Evolutionary conservation across 768 basidiomycete genomes (phyloP).

Genomic region (Termitomyces sp.): DNA sequence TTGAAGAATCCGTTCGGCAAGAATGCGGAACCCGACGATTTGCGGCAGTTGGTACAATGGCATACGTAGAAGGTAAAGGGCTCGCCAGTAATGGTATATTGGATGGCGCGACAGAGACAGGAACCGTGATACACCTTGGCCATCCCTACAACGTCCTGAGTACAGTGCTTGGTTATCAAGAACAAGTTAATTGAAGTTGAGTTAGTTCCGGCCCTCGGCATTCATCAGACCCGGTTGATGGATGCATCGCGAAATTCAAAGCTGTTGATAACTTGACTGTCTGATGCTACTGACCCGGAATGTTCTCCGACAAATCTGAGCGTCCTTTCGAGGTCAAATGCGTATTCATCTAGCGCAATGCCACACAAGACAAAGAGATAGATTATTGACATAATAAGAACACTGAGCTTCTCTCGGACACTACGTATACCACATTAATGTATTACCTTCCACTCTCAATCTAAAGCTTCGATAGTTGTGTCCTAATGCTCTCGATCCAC

Average conservation of each 20-base stretch:
- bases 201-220: not conserved
- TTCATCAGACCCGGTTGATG: not conserved
- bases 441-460: no score
- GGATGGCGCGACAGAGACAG: slow-evolving; percentile 13
- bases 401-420: no score
- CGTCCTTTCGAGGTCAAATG: no score
- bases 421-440: no score
- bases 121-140: slow-evolving; percentile 10
- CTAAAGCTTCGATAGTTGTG: slow-evolving; percentile 4
- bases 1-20: slow-evolving; percentile 23
- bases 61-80: slow-evolving; percentile 19
- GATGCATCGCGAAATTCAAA: no score
- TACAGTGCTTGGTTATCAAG: not conserved
- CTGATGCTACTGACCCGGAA: no score
- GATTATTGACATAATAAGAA: no score
- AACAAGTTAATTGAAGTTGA: not conserved
- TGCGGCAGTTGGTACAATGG: slow-evolving; percentile 22
- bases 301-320: no score
- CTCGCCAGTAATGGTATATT: slow-evolving; percentile 14
- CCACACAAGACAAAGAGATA: no score
- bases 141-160: not conserved
- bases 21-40: slow-evolving; percentile 21
- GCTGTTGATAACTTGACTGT: no score
- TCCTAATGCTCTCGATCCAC: slow-evolving; percentile 11
- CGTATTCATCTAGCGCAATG: no score